Evolutionary conservation across 805 yeast species (phyloP), one percentile per base, ranked within the genome.

Genomic region (Yarrowia sp.): DNA sequence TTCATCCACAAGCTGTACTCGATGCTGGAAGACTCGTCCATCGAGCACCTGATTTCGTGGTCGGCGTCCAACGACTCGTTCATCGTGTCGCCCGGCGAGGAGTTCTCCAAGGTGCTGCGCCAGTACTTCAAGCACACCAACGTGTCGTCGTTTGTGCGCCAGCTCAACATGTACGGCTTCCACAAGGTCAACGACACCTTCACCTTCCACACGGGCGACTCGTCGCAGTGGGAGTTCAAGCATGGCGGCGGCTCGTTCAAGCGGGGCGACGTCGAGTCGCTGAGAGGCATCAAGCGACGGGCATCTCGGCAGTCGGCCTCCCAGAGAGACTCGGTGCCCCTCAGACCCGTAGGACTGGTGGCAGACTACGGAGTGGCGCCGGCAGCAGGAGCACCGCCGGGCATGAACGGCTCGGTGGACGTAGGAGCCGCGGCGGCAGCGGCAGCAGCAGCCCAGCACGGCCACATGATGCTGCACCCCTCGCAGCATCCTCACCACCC

Each of bases 111-210:
- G 74, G 93, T 89, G 40, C 79, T 89, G 68, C 78, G 83, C 81
- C 68, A 82, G 56, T 92, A 90, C 76, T 93, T 94, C 82, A 94
- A 94, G 76, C 98, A 93, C 79, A 96, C 96, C 3, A 94, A 94
- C 75, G 92, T 93, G 36, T 92, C 97, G 30, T 87, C 94, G 69
- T 94, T 94, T 80, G 97, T 94, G 42, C 85, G 98, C 56, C 98
- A 94, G 78, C 81, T 93, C 55, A 97, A 94, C 80, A 94, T 93
- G 98, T 92, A 92, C 76, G 97, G 97, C 1, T 92, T 93, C 80
- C 97, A 93, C 77, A 92, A 93, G 79, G 80, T 80, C 50, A 76
- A 77, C 71, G 79, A 76, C 68, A 71, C 76, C 24, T 77, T 76
- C 69, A 64, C 60, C 10, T 64, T 50, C 42, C 67, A 64, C 36